Evolutionary conservation across 192 early-diverging fungal genomes (phyloP).

Genomic region (Backusella luteola): DNA sequence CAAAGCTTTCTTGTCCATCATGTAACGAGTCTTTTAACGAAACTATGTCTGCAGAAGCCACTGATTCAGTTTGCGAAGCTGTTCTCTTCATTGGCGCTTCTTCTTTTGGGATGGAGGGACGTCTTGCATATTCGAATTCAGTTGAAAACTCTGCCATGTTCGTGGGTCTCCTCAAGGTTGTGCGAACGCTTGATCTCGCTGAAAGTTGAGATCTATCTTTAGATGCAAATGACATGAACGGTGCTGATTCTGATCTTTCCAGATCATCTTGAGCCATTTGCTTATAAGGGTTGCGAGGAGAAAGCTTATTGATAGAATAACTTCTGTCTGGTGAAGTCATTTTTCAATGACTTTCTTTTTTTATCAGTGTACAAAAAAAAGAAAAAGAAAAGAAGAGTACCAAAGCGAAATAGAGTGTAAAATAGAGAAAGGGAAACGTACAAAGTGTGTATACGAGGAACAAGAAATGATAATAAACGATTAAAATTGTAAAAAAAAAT

Average conservation of each 20-base stretch:
- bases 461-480: neutral
- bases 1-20: neutral
- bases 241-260: neutral
- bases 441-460: neutral
- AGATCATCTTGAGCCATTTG: neutral
- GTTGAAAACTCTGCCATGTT: conserved; percentile 6
- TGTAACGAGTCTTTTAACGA: neutral
- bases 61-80: neutral
- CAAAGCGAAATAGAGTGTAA: neutral
- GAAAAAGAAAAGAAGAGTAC: neutral
- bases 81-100: neutral
- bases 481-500: neutral
- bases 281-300: neutral
- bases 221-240: conserved; percentile 9
- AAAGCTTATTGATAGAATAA: neutral
- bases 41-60: neutral
- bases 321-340: neutral
- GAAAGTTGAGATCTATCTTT: neutral
- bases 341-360: neutral
- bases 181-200: neutral
- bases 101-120: neutral
- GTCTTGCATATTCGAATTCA: conserved; percentile 6
- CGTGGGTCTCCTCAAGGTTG: neutral
- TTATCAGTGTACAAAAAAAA: neutral
- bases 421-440: neutral